phyloP scores from a whole-genome alignment of 371 early-diverging fungal species.

The Mortierella sp. region DNA sequence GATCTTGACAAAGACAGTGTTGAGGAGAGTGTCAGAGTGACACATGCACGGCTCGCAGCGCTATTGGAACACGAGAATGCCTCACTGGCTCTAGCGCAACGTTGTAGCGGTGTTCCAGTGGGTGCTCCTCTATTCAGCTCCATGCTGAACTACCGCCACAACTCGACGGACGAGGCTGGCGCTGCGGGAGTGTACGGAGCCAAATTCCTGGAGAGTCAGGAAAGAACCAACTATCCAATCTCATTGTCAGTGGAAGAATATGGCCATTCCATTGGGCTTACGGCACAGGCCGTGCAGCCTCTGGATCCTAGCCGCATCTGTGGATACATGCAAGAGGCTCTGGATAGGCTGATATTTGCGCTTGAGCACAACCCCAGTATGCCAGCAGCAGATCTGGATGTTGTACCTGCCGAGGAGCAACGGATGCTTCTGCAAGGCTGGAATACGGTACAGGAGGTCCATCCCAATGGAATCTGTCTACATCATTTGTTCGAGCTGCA shows the following conservation, averaged over 20 bases:
- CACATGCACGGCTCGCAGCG: slow-evolving; percentile 4
- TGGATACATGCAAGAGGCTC: slow-evolving; percentile 19
- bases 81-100: slow-evolving; percentile 32
- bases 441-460: slow-evolving; percentile 9
- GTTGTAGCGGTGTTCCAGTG: slow-evolving; percentile 14
- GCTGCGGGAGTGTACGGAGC: neutral
- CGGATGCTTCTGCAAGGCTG: slow-evolving; percentile 9
- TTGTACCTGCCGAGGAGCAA: slow-evolving; percentile 13
- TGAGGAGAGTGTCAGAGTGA: slow-evolving; percentile 8
- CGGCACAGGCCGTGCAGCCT: slow-evolving; percentile 8
- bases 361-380: slow-evolving; percentile 4
- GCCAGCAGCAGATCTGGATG: slow-evolving; percentile 5
- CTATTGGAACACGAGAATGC: slow-evolving; percentile 21
- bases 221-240: slow-evolving; percentile 17
- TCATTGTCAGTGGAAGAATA: slow-evolving; percentile 12
- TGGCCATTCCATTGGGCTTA: slow-evolving; percentile 6
- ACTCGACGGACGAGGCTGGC: slow-evolving; percentile 1
- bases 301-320: slow-evolving; percentile 8
- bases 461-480: neutral
- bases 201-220: neutral
- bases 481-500: slow-evolving; percentile 21
- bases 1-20: slow-evolving; percentile 8
- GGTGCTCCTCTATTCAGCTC: slow-evolving; percentile 31
- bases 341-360: slow-evolving; percentile 7
- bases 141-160: slow-evolving; percentile 33